phyloP scores from a whole-genome alignment of 257 asterid species.

The Linaria vulgaris region DNA sequence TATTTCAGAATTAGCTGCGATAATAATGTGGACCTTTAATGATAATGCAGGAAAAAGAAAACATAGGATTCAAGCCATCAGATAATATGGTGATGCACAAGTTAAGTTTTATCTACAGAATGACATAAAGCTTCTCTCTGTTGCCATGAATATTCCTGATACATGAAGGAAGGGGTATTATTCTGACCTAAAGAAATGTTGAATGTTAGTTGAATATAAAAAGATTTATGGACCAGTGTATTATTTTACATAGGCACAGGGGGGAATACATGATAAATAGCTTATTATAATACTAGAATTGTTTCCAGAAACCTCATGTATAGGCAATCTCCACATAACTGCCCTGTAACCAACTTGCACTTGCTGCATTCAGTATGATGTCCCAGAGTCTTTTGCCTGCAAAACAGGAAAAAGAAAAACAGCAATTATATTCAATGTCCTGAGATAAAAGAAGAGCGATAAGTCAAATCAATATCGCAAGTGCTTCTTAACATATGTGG shows the following conservation, averaged over 20 bases:
- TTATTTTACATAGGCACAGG: too few species aligned
- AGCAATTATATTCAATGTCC: background rate
- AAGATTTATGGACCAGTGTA: background rate
- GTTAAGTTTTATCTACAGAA: background rate
- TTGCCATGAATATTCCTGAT: background rate
- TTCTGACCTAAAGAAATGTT: too few species aligned
- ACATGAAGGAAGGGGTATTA: background rate
- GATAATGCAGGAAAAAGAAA: background rate
- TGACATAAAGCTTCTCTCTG: background rate
- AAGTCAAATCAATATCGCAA: slow-evolving; percentile 1
- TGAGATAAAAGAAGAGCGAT: background rate
- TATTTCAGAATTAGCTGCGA: background rate
- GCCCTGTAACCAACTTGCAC: slow-evolving; percentile 50
- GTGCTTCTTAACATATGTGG: background rate
- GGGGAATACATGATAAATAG: too few species aligned
- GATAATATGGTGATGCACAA: too few species aligned
- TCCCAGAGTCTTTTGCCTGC: slow-evolving; percentile 66
- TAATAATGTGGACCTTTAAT: background rate
- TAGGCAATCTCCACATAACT: slow-evolving; percentile 81
- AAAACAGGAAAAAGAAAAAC: background rate
- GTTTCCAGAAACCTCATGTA: slow-evolving; percentile 50
- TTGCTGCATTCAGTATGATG: slow-evolving; percentile 57
- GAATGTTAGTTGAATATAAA: too few species aligned
- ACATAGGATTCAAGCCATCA: background rate
- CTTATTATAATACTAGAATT: background rate